Evolutionary conservation across 441 rosid species (phyloP), one percentile per base, ranked within the genome.

Genomic region (Populus tomentosa): DNA sequence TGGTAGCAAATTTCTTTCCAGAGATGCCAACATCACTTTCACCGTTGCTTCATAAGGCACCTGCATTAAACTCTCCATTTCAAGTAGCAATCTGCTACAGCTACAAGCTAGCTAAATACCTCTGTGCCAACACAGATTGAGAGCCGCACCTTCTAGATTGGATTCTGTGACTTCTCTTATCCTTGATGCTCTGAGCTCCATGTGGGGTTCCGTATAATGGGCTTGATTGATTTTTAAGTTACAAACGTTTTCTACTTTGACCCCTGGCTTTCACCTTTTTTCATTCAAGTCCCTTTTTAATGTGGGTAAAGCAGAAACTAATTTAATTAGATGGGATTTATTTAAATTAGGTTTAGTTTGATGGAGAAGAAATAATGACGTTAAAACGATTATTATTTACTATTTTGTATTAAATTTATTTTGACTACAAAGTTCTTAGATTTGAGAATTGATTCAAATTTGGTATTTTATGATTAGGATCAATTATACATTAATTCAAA

Each of bases 1-100:
- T 1, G 97, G 94, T 26, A 94, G 77, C 69, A 92, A 69, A 75
- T 91, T 92, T 71, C 91, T 84, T 86, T 92, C 97, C 56, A 92
- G 83, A 14, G 87, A 87, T 5, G 87, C 83, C 73, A 91, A 35
- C 86, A 80, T 81, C 5, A 86, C 28, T 75, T 87, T 79, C 81
- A 88, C 94, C 14, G 91, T 86, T 3, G 83, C 83, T 18, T 80
- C 83, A 76, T 94, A 94, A 2, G 94, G 88, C 11, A 78, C 53
- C 64, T 85, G 86, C 66, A 81, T 77, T n/a, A 88, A 20, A 35
- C 81, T 80, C 68, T 86, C 93, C 98, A 93, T 91, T 71, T 69
- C 13, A 36, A 33, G 16, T 32, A 38, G 59, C 5, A 50, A 50
- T 16, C 59, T 50, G 5, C 20, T 13, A 1, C n/a, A 50, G 20